A percentile compares a stretch with the other conserved stretches of the same genome.
phyloP scores from a whole-genome alignment of 768 basidiomycete genomes.

The Phaeotremella skinneri region DNA sequence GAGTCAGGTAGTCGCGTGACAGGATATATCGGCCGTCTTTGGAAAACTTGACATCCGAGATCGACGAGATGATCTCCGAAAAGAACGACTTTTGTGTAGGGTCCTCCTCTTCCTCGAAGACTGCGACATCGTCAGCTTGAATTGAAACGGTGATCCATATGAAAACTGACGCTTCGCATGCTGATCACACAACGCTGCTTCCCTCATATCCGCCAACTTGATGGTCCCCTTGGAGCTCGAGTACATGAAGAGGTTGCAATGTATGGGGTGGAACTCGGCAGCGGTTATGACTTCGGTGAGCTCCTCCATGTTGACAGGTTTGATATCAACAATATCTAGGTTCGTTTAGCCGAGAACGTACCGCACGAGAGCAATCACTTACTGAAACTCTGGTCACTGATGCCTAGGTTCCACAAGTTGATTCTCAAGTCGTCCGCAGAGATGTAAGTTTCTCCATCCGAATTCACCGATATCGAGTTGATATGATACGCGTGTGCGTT shows the following conservation, averaged over 20 bases:
- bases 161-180: constrained; percentile 83
- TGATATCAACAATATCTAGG: constrained; percentile 98
- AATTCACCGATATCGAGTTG: constrained; percentile 98
- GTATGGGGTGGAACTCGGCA: constrained; percentile 94
- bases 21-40: constrained; percentile 95
- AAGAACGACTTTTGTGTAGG: constrained; percentile 97
- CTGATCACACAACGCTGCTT: constrained; percentile 91
- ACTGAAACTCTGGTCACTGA: constrained; percentile 99
- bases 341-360: background rate
- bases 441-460: constrained; percentile 98
- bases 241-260: constrained; percentile 99
- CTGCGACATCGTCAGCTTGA: constrained; percentile 55
- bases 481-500: constrained; percentile 99
- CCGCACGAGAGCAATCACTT: constrained; percentile 52
- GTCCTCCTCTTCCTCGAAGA: constrained; percentile 98
- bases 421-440: constrained; percentile 97
- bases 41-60: constrained; percentile 99
- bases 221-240: constrained; percentile 99
- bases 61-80: constrained; percentile 98
- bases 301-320: constrained; percentile 99
- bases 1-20: constrained; percentile 90
- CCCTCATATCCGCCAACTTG: constrained; percentile 99
- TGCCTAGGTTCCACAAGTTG: constrained; percentile 98
- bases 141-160: background rate
- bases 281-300: constrained; percentile 99